Conservation (phyloP, 768 basidiomycete genomes). For the Suillus weaverae region DNA sequence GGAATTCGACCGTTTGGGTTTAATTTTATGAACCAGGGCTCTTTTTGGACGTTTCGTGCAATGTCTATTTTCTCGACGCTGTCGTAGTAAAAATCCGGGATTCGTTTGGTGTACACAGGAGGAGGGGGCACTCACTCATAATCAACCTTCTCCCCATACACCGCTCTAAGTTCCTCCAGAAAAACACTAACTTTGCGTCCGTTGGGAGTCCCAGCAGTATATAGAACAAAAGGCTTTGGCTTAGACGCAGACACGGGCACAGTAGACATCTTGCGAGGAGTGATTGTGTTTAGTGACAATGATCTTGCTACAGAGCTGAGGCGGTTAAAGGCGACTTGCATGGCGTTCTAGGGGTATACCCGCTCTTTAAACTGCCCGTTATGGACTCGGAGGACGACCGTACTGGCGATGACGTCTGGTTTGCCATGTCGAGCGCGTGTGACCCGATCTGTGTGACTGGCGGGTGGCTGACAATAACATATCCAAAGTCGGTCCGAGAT, state of each 20-base stretch:
- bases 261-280: conserved; percentile 14
- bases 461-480: not conserved
- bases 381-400: no score
- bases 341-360: not conserved
- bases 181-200: conserved; percentile 51
- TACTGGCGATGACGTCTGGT: no score
- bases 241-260: not conserved
- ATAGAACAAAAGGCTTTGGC: conserved; percentile 45
- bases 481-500: not conserved
- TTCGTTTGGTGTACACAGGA: no score
- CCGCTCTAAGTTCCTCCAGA: conserved; percentile 59
- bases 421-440: not conserved
- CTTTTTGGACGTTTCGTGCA: conserved; percentile 24
- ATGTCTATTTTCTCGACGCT: conserved; percentile 24
- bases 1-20: conserved; percentile 48
- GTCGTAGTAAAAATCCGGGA: not conserved
- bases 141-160: conserved; percentile 34
- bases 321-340: conserved; percentile 1
- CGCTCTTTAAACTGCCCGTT: no score
- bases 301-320: conserved; percentile 4
- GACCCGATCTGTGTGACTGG: not conserved
- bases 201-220: conserved; percentile 57
- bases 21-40: conserved; percentile 37
- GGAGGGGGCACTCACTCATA: conserved; percentile 33
- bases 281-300: not conserved